Percentiles rank a stretch among this genome's conserved stretches.
phyloP scores from a whole-genome alignment of 352 stramenopile species.

The Phytophthora hibernalis region DNA sequence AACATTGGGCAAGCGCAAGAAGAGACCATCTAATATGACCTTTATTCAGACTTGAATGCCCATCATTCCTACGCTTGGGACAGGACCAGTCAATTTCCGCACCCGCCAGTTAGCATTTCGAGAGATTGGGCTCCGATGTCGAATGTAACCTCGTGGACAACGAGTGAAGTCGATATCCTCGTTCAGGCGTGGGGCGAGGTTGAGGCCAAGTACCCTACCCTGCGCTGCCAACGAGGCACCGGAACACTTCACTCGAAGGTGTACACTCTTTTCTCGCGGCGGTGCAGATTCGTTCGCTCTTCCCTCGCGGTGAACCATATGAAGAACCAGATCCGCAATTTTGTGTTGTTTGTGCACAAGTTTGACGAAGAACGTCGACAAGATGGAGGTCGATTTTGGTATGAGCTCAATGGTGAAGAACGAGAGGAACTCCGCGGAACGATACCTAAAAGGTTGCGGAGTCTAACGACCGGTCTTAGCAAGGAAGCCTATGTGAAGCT shows the following conservation, averaged over 20 bases:
- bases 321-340: constrained; percentile 25
- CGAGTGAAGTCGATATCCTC: constrained; percentile 24
- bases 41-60: neutral
- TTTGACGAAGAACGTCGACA: constrained; percentile 23
- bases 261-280: constrained; percentile 15
- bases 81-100: neutral
- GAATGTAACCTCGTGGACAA: constrained; percentile 29
- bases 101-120: constrained; percentile 1
- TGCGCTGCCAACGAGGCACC: constrained; percentile 8
- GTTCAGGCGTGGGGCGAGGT: constrained; percentile 32
- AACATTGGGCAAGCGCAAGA: constrained; percentile 4
- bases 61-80: constrained; percentile 17
- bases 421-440: constrained; percentile 2
- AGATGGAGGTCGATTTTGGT: constrained; percentile 27
- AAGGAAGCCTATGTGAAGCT: constrained; percentile 22
- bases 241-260: constrained; percentile 24
- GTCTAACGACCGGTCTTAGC: constrained; percentile 8
- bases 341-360: constrained; percentile 25
- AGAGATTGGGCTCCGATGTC: constrained; percentile 1
- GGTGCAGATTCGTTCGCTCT: constrained; percentile 13
- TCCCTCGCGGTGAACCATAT: constrained; percentile 1
- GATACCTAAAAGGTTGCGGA: constrained; percentile 5
- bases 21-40: neutral
- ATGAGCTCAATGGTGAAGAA: constrained; percentile 20
- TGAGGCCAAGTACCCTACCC: constrained; percentile 21